Conservation (phyloP, 1,139 yeast species). For the Hanseniaspora uvarum region DNA sequence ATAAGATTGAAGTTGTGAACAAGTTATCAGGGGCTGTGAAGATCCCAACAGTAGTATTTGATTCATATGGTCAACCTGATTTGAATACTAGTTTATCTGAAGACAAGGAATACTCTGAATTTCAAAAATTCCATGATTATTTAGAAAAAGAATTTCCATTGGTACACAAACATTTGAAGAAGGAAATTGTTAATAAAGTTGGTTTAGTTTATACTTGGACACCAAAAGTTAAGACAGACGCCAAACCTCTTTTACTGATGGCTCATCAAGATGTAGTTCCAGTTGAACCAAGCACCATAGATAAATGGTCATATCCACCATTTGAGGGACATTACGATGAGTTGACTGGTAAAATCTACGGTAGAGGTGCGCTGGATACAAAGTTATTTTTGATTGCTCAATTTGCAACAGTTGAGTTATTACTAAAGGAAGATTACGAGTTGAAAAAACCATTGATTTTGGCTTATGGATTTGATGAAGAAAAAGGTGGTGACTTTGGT, state of each 20-base stretch:
- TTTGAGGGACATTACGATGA: conserved; percentile 55
- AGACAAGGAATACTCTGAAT: conserved; percentile 15
- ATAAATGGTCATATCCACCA: conserved; percentile 53
- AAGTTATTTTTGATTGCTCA: conserved; percentile 44
- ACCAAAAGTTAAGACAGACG: conserved; percentile 22
- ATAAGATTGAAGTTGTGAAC: conserved; percentile 35
- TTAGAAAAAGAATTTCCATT: conserved; percentile 50
- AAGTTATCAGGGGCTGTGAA: conserved; percentile 47
- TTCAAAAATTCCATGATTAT: conserved; percentile 41
- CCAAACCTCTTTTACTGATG: conserved; percentile 53
- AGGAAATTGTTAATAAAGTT: conserved; percentile 52
- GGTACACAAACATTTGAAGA: conserved; percentile 40
- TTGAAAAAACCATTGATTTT: conserved; percentile 40
- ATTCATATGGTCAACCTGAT: conserved; percentile 39
- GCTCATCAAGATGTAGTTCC: conserved; percentile 74
- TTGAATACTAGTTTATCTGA: conserved; percentile 35
- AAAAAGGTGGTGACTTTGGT: conserved; percentile 44
- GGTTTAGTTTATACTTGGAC: conserved; percentile 59
- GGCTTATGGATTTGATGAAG: conserved; percentile 57
- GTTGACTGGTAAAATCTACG: conserved; percentile 35
- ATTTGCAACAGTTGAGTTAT: conserved; percentile 40
- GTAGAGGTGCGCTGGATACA: conserved; percentile 51
- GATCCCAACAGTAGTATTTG: conserved; percentile 55
- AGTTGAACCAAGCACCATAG: conserved; percentile 43
- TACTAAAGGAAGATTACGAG: conserved; percentile 33